Base-by-base conservation (phyloP, 768 basidiomycete species). In the Russula ochroleuca region DNA sequence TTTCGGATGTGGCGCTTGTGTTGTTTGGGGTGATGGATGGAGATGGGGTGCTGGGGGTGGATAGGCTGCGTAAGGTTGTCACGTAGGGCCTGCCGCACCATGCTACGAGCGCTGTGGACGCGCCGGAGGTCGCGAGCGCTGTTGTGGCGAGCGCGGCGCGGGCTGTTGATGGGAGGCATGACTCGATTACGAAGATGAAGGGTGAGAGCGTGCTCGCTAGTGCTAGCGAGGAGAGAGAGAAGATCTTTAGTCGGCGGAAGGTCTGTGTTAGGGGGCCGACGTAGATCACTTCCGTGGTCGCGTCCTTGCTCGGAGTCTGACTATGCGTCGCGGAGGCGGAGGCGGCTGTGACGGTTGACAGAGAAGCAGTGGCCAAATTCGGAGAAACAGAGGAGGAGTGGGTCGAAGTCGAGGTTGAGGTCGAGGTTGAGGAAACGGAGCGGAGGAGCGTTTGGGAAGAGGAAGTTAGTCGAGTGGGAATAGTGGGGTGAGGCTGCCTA, bases 141-240 rank as follows among this genome's bases (percentile, higher is more conserved):
- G 86, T 85, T 11, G 76, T 76, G 1, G 86, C 88, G 37, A 95
- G 78, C 15, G 83, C 84, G 28, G 83, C 70, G 23, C 92, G 84
- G 0, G 88, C 93, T 19, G 80, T 78, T 45, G 81, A 69, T 0
- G 93, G 91, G 8, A 94, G 80, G 25, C 81, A 81, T 5, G 91
- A 87, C 64, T 94, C 91, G 68, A 94, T 79, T 57, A 90, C 71
- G 74, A 94, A 88, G 65, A 94, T 83, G 75, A 94, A 85, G 1
- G 93, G 93, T 2, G 88, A 78, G 69, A 94, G 77, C 5, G 83
- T 79, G 62, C 79, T 75, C 11, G 90, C 86, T 54, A 92, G 80
- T 2, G 80, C 79, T 52, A 94, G 80, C 0, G 92, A 92, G 25
- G 85, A 83, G 0, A 95, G 76, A 14, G 92, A 94, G 77, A 94